A percentile compares a stretch with the other conserved stretches of the same genome.
These are phyloP conservation scores for Adansonia madagascariensis DNA, from an alignment of 441 rosid species.

Conservation along the genomic window DNA sequence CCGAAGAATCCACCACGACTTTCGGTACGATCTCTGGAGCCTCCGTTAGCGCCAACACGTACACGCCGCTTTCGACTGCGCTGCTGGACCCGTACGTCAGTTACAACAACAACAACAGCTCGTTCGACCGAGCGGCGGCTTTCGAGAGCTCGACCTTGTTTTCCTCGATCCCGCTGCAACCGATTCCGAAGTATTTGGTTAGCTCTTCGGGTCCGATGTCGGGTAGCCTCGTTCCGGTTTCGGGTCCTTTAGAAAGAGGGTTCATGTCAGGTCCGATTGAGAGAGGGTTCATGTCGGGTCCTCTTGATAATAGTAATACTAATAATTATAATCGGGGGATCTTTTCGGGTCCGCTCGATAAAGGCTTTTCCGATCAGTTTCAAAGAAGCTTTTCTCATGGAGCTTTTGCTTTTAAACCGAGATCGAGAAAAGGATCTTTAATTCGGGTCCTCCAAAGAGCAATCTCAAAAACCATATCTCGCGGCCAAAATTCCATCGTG, in stretches of 20 bases:
- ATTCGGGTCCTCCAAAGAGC: conserved; percentile 50
- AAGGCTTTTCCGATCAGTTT: conserved; percentile 43
- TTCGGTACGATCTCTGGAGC: conserved; percentile 77
- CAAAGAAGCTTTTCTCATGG: conserved; percentile 58
- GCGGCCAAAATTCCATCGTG: conserved; percentile 73
- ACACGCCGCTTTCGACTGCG: conserved; percentile 62
- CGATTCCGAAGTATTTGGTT: conserved; percentile 51
- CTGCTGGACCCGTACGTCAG: conserved; percentile 43
- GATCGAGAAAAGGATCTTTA: conserved; percentile 41
- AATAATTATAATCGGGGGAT: conserved; percentile 42
- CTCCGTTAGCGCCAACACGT: conserved; percentile 73
- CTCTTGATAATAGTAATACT: conserved; percentile 43
- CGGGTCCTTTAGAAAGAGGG: conserved; percentile 78
- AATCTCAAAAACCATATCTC: conserved; percentile 47
- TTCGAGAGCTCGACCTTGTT: conserved; percentile 67
- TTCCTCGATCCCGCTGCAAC: conserved; percentile 66
- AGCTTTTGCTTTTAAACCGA: conserved; percentile 45
- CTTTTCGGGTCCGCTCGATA: conserved; percentile 62
- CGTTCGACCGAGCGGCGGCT: conserved; percentile 59
- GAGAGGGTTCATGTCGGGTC: conserved; percentile 74
- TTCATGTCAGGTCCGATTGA: conserved; percentile 89
- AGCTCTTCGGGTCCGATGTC: conserved; percentile 43
- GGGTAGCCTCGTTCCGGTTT: conserved; percentile 37
- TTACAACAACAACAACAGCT: conserved; percentile 32
- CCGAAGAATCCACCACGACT: conserved; percentile 47